Evolutionary conservation across 495 filamentous ascomycete genomes (phyloP), one percentile per base, ranked within the genome.

Genomic region (Margaritispora aquatica): DNA sequence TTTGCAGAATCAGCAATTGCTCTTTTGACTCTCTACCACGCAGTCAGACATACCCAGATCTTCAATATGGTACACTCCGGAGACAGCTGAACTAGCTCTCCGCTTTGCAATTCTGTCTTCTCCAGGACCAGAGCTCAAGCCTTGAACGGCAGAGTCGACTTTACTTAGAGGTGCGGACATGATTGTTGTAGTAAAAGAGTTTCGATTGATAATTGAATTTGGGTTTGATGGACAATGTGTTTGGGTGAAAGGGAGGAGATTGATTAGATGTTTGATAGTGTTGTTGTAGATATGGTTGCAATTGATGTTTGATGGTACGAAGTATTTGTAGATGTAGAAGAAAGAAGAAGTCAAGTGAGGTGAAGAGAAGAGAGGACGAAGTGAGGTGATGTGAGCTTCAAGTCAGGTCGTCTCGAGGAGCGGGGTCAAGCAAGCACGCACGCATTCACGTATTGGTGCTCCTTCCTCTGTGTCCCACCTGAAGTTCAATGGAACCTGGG

Each of bases 91-190:
- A 66, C 88, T 88, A 53, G 75, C 73, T 63, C 90, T 81, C 63
- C 83, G 79, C 66, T 90, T 85, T 60, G 58, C 29, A 13, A 21
- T 41, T 51, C 24, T 47, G 9, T 84, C 75, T 63, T 84, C 82
- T 47, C 84, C 80, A 36, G 84, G 77, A 20, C 84, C 83, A 63
- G 83, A 81, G 49, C 86, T 82, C 68, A 90, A 75, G 70, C 88
- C 90, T 68, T 88, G 85, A 66, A 92, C 81, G 80, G 88, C 88
- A 38, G 89, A 92, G 73, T 95, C 90, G 76, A 94, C 85, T 77
- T 92, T 93, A 73, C 81, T 82, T 67, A 92, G 83, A 63, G 66
- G 63, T 27, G 65, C 59, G 47, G 66, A 63, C 66, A 68, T 68
- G 66, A 26, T 68, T 31, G 51, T 54, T 52, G 38, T 44, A 2